These are phyloP conservation scores for Xylaria venustula DNA, from an alignment of 495 filamentous ascomycete species.

Conservation along the genomic window DNA sequence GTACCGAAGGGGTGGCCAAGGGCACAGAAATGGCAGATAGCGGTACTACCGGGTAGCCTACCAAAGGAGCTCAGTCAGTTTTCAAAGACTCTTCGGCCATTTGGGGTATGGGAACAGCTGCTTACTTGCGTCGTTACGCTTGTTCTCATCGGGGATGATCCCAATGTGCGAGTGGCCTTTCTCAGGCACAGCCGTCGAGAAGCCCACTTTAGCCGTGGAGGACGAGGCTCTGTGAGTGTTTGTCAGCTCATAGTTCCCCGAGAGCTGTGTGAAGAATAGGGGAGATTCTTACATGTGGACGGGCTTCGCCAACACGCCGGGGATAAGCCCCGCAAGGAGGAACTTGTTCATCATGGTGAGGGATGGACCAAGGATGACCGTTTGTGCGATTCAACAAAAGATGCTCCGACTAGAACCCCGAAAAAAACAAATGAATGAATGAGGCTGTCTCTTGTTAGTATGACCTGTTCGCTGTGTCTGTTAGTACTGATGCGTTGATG, in stretches of 20 bases:
- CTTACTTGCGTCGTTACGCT: too few species aligned
- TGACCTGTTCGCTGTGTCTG: neutral
- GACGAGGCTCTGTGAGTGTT: neutral
- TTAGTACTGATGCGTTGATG: neutral
- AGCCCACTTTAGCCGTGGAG: neutral
- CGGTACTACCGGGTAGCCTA: too few species aligned
- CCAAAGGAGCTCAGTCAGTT: too few species aligned
- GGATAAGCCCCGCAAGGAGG: neutral
- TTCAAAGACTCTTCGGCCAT: too few species aligned
- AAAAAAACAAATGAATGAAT: neutral
- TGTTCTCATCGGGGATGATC: too few species aligned
- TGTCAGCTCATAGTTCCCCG: neutral
- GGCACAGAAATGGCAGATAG: too few species aligned
- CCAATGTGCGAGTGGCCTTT: neutral
- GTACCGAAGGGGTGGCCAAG: too few species aligned
- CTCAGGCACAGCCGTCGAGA: neutral
- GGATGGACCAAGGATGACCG: neutral
- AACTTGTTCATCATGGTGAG: neutral
- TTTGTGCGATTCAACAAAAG: neutral
- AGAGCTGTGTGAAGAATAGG: neutral
- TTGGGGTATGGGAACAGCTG: too few species aligned
- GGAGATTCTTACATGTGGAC: constrained; percentile 6
- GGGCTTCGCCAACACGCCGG: neutral
- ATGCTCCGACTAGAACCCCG: neutral
- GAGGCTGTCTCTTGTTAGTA: neutral